Evolutionary conservation across 2,329 filamentous ascomycete genomes (phyloP).

Genomic region (Aureobasidium sp.): DNA sequence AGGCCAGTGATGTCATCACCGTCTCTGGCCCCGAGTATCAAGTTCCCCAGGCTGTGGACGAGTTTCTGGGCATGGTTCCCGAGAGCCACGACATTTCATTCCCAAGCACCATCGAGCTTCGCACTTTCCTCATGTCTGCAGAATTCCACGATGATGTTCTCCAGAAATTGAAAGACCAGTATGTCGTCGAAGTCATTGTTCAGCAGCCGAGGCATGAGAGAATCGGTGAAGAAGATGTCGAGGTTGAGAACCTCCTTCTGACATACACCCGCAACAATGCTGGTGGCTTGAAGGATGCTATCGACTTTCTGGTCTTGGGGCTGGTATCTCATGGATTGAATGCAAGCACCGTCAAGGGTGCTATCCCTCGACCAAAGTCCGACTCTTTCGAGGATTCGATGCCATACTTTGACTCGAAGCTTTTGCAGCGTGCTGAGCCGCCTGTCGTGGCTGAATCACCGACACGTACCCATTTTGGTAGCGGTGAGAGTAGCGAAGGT

Average conservation of each 20-base stretch:
- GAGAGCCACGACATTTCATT: conserved; percentile 90
- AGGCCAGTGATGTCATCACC: conserved; percentile 91
- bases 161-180: conserved; percentile 79
- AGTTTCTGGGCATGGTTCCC: conserved; percentile 94
- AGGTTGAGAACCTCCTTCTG: conserved; percentile 41
- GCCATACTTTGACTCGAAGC: conserved; percentile 93
- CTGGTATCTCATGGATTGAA: conserved; percentile 88
- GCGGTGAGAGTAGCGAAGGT: conserved; percentile 58
- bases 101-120: conserved; percentile 65
- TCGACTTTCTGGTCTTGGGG: conserved; percentile 83
- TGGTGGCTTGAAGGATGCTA: conserved; percentile 87
- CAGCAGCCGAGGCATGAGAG: conserved; percentile 44
- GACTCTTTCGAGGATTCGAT: conserved; percentile 97
- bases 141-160: conserved; percentile 76
- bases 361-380: conserved; percentile 96
- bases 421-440: conserved; percentile 84
- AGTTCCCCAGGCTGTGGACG: conserved; percentile 92
- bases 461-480: conserved; percentile 74
- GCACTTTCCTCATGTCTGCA: conserved; percentile 72
- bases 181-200: conserved; percentile 80
- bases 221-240: conserved; percentile 34
- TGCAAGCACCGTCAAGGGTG: conserved; percentile 76
- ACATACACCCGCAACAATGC: conserved; percentile 94
- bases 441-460: conserved; percentile 76
- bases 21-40: conserved; percentile 97